Base-by-base conservation (phyloP, 2,329 filamentous ascomycete genomes). In the Beauveria medogensis region DNA sequence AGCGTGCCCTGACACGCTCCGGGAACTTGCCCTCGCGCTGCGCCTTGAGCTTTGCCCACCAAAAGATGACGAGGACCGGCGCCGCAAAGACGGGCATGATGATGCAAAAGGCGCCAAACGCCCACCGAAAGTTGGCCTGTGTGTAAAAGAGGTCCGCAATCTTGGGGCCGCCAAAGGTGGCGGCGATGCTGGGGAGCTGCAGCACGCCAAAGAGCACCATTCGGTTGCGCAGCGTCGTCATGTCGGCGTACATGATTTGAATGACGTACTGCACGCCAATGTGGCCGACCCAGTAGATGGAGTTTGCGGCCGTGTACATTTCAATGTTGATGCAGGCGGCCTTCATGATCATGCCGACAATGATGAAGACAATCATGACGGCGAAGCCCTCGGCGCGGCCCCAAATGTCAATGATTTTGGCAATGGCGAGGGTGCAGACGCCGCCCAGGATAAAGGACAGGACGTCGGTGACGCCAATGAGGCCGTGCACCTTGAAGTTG, bases 391-490 rank as follows among this genome's bases (percentile, higher is more conserved):
- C 75, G 44, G 74, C 70, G 51, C 79, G 78, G 40, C 79, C 79
- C 67, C 78, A 78, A 44, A 81, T 75, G 63, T 81, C 78, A 44
- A 79, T 75, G 44, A 80, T 67, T 65, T 81, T 82, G 61, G 78
- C 78, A 60, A 80, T 72, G 14, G 72, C 72, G 7, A 77, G 73
- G 43, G 71, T 70, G 57, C 71, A 71, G 20, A 75, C 71, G 47
- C 73, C 75, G 50, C 72, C 71, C 14, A 78, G 69, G 48, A 77
- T 70, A 55, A 70, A 71, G 58, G 87, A 82, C 16, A 89, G 79
- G 28, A 89, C 84, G 55, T 82, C 75, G 48, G 88, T 82, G 0
- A 85, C 87, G 3, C 85, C 82, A n/a, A 89, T 77, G 40, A 90
- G 76, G 14, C 86, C 86, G 68, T 89, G 87, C 54, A 80, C 77